Base-by-base conservation (phyloP, 1,284 basidiomycete species). In the Fistulina hepatica region DNA sequence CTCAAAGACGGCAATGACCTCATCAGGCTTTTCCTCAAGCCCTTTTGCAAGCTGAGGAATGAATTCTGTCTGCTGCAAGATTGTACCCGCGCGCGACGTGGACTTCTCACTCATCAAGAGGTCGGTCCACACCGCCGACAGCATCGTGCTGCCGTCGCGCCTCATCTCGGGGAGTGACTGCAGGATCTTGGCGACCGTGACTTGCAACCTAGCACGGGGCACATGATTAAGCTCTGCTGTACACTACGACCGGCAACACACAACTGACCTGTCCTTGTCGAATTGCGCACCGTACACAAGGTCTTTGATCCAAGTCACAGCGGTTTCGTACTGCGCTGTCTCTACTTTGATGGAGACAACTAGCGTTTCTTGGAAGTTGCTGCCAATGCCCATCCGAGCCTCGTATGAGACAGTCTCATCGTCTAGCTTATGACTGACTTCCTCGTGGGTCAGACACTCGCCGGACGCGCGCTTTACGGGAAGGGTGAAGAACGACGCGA, bases 111-210 rank as follows among this genome's bases (percentile, higher is more conserved):
- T 72, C 50, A 76, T 88, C 22, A 91, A 56, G 26, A 91, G 52
- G 39, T 79, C 71, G 17, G 75, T 62, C 57, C 74, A 79, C 28
- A 92, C 65, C 6, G 90, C 82, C 19, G 71, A 69, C 30, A 92
- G 67, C 9, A 98, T 82, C 16, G 74, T 80, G 51, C 67, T 76
- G 2, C 93, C 95, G 51, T 91, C 84, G 32, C 95, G 74, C 67
- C 97, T 98, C 54, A 89, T 69, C 52, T 92, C 81, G 0, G 95
- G 95, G n/a, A 98, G 66, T 19, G 81, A 81, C 57, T 97, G 94
- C 28, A 85, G 76, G 36, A 91, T 75, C 61, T 97, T 97, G 17
- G 91, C 88, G 27, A 89, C 68, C 28, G 79, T 81, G 28, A 98
- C 80, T 51, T 82, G 77, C 23, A 99, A 64, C 36, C 91, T 91